These are phyloP conservation scores for Penicillium flavigenum DNA, from an alignment of 495 filamentous ascomycete genomes.

Conservation along the genomic window DNA sequence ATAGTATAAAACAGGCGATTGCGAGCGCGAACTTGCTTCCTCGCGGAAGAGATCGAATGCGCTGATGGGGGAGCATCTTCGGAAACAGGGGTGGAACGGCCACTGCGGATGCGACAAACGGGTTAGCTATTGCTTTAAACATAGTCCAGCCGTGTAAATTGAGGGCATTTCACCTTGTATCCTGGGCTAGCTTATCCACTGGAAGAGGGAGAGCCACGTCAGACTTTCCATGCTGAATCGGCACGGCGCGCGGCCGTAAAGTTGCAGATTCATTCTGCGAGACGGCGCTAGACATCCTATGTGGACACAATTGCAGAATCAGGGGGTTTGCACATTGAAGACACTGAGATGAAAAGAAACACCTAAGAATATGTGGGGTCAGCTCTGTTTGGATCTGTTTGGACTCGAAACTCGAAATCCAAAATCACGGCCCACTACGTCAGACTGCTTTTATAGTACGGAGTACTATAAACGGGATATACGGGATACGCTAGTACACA, in stretches of 20 bases:
- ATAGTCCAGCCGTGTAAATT: neutral
- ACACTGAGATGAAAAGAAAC: neutral
- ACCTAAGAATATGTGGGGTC: neutral
- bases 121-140: conserved; percentile 9
- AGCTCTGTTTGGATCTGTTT: conserved; percentile 11
- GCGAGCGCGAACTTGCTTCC: conserved; percentile 81
- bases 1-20: conserved; percentile 93
- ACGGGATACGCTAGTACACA: neutral
- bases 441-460: neutral
- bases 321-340: conserved; percentile 27
- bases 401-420: neutral
- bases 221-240: conserved; percentile 24
- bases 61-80: conserved; percentile 88
- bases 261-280: conserved; percentile 29
- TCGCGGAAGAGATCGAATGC: conserved; percentile 77
- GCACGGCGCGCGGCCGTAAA: conserved; percentile 36
- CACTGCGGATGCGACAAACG: conserved; percentile 50
- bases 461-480: neutral
- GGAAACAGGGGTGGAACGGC: conserved; percentile 83
- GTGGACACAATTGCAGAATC: conserved; percentile 15
- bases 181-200: conserved; percentile 27
- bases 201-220: conserved; percentile 26
- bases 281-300: conserved; percentile 40
- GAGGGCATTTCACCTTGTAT: conserved; percentile 32
- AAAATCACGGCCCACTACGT: conserved; percentile 11